Base-by-base conservation (phyloP, 495 filamentous ascomycete genomes). In the Hyaloscypha finlandica region DNA sequence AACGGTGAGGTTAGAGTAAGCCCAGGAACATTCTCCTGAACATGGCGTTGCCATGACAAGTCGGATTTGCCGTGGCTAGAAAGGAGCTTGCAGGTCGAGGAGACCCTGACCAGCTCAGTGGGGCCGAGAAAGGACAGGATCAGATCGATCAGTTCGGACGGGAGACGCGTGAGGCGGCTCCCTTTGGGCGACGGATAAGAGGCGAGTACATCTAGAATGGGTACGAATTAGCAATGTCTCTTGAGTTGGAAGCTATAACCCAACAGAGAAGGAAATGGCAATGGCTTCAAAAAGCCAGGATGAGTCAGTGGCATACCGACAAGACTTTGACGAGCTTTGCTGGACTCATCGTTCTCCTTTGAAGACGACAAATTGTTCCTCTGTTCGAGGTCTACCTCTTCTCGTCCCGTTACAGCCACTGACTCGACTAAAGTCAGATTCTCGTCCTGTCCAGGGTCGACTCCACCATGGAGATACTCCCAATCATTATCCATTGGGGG, bases 121-220 rank as follows among this genome's bases (percentile, higher is more conserved):
- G 89, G 83, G 9, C 81, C 75, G 14, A 93, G 81, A 68, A 85
- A 86, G 25, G 81, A 81, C 16, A 92, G 70, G 55, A 93, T 88
- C 16, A 80, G 72, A 61, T 86, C 78, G 35, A 92, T 77, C 3
- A 93, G 74, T 70, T 93, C 91, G 45, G 82, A 57, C 4, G 91
- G 91, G 1, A 92, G 81, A 33, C 77, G 69, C 32, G 79, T 69
- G 3, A 89, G 45, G 4, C 37, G 30, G 48, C 55, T 55, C 29
- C 33, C 42, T 4, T 31, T 45, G 30, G 25, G 9, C 8, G 63
- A 4, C 14, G 63, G 19, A 45, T 35, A 12, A n/a, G 32, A 56
- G 29, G 16, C 42, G 16, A 4, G 9, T 14, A 48, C 14, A 19
- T 48, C 42, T 48, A 19, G 42, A 48, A 48, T 6, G 35, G 16